Evolutionary conservation across 306 rosid species (phyloP), one percentile per base, ranked within the genome.

Genomic region (Prunus davidiana): DNA sequence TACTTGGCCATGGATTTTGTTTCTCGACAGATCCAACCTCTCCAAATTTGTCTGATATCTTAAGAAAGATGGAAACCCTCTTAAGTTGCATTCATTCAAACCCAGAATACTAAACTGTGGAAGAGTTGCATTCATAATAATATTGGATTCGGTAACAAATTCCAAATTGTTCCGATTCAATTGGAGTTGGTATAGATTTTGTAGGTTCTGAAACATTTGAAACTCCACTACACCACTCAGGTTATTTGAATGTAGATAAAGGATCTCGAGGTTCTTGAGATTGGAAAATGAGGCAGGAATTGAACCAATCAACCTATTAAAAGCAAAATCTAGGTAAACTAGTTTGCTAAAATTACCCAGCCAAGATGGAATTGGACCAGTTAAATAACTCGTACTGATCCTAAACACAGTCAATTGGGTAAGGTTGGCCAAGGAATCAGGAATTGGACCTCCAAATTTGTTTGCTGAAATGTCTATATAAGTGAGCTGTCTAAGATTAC

Each of bases 21-120:
- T 75, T 0, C 0, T 0, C 0, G 8, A 0, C 27, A 75, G 71
- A 0, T 5, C 3, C 25, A 64, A 28, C 8, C 1, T 0, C 3
- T 3, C 14, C 24, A 75, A 4, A 1, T 6, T 34, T 34, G 2
- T 34, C 41, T 34, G 79, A 20, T 20, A 2, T 14, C 54, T 64
- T 8, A 22, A 18, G 8, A 75, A 20, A 15, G 1, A 13, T 3
- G 20, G 41, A 0, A 75, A 51, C n/a, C 16, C 54, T 10, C 0
- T 0, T 8, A 64, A 32, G 25, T 75, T 25, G 45, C 55, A 64
- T 2, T 0, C 0, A 34, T 1, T 34, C 6, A 64, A 6, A 0
- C 0, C 2, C 4, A 52, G 10, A 1, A 13, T 0, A 0, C 0
- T 0, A 10, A 64, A 32, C 18, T 75, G 4, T 8, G 43, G 34